Conservation (phyloP, 1,284 basidiomycete species). For the Ceratobasidium sp. region DNA sequence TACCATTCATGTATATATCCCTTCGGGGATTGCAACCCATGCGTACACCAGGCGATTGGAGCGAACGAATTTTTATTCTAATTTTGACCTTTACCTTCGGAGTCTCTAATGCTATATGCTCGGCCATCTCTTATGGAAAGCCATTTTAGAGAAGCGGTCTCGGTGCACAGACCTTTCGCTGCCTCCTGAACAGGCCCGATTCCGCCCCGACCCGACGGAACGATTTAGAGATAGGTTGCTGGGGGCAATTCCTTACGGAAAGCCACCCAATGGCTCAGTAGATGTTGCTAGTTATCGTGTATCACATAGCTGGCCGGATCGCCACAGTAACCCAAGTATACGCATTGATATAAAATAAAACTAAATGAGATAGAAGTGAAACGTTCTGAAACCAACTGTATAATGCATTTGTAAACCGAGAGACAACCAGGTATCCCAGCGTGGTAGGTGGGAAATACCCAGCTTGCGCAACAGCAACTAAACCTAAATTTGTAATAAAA, state of each 20-base stretch:
- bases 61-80: not conserved
- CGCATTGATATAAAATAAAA: no score
- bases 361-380: no score
- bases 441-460: no score
- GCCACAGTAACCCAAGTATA: no score
- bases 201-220: not conserved
- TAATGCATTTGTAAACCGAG: no score
- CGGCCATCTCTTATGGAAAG: not conserved
- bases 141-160: not conserved
- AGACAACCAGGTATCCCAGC: no score
- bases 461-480: no score
- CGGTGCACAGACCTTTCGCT: not conserved
- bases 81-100: not conserved
- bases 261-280: constrained; percentile 1
- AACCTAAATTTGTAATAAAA: no score
- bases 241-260: constrained; percentile 7
- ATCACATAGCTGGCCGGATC: no score
- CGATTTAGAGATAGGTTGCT: not conserved
- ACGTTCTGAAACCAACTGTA: no score
- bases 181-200: not conserved
- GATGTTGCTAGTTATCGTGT: no score
- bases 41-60: not conserved
- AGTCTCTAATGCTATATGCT: not conserved
- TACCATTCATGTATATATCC: not conserved
- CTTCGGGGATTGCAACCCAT: not conserved